Evolutionary conservation across 306 rosid genomes (phyloP).

Genomic region (Gastrolobium bilobum): DNA sequence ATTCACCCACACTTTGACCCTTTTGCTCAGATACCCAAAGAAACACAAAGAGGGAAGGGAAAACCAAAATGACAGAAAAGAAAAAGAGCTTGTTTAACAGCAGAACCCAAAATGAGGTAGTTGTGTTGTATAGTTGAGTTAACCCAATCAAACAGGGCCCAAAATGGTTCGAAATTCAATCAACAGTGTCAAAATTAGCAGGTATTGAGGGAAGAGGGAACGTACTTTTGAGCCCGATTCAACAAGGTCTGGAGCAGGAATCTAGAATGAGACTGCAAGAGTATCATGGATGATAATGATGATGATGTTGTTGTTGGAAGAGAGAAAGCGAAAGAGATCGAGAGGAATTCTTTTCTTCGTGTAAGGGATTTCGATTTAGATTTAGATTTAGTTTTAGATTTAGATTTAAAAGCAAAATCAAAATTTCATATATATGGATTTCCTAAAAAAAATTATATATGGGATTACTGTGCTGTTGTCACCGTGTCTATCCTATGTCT

Average conservation of each 20-base stretch:
- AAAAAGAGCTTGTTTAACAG: too few species aligned
- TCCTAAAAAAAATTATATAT: too few species aligned
- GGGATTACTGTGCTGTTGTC: too few species aligned
- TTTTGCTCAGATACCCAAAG: too few species aligned
- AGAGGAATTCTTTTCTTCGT: constrained; percentile 38
- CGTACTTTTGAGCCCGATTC: constrained; percentile 82
- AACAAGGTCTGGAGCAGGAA: constrained; percentile 84
- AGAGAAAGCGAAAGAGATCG: background rate
- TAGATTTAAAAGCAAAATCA: too few species aligned
- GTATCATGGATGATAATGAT: constrained; percentile 65
- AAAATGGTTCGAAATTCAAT: background rate
- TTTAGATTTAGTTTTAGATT: background rate
- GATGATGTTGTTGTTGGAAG: background rate
- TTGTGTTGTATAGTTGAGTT: too few species aligned
- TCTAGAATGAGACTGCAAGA: constrained; percentile 92
- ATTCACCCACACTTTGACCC: background rate
- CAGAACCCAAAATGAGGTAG: too few species aligned
- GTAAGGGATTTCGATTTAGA: background rate
- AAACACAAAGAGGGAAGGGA: too few species aligned
- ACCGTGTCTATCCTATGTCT: too few species aligned
- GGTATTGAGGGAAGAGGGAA: background rate
- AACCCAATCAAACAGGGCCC: background rate
- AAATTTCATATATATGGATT: too few species aligned
- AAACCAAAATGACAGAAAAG: too few species aligned
- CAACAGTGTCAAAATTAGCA: background rate